A percentile compares a stretch with the other conserved stretches of the same genome.
These are phyloP conservation scores for Solanum clarkiae DNA, from an alignment of 257 asterid genomes.

Conservation along the genomic window DNA sequence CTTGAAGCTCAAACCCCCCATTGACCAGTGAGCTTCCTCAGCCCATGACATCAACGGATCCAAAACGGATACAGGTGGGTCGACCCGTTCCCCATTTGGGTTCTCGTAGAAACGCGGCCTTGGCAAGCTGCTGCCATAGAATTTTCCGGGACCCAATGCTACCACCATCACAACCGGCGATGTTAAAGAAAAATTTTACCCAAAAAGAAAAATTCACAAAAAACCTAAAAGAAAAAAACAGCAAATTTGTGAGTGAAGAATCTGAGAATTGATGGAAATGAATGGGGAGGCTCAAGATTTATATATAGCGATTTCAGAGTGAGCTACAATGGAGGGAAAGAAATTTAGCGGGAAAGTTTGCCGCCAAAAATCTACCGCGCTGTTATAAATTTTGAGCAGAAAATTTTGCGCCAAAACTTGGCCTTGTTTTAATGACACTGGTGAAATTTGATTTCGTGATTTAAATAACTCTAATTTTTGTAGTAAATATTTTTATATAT, in stretches of 20 bases:
- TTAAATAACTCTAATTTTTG: too few relatives aligned
- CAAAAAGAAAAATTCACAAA: neutral
- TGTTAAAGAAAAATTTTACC: neutral
- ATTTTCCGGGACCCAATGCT: constrained; percentile 70
- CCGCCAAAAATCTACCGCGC: neutral
- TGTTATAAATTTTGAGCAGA: neutral
- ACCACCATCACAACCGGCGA: constrained; percentile 43
- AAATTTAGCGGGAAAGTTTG: neutral
- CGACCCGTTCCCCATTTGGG: constrained; percentile 47
- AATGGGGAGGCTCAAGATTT: neutral
- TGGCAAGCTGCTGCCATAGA: constrained; percentile 89
- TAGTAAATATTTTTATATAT: too few relatives aligned
- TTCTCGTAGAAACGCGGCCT: constrained; percentile 70
- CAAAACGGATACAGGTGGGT: constrained; percentile 63
- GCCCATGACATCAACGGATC: constrained; percentile 79
- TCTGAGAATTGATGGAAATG: neutral
- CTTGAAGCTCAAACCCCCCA: constrained; percentile 74
- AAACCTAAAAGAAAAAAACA: neutral
- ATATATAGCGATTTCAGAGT: neutral
- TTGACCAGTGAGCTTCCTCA: constrained; percentile 86
- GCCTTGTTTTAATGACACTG: too few relatives aligned
- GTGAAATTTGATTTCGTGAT: too few relatives aligned
- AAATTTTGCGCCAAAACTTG: neutral
- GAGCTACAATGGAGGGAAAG: neutral
- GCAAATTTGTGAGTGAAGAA: neutral